Base-by-base conservation (phyloP, 495 filamentous ascomycete genomes). In the Aspergillus avenaceus region DNA sequence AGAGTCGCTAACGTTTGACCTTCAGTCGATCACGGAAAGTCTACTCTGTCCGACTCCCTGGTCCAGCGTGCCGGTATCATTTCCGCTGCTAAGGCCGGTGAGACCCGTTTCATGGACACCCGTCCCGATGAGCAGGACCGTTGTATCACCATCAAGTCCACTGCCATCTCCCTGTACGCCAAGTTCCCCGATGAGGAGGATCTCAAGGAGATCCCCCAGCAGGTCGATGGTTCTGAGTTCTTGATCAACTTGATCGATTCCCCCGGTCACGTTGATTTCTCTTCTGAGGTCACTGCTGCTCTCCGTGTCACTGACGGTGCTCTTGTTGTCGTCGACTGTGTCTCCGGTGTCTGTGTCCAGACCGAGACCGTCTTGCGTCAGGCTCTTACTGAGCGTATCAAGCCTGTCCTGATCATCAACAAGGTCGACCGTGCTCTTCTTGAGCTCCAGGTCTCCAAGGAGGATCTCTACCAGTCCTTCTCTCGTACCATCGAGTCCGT, bases 201-300 rank as follows among this genome's bases (percentile, higher is more conserved):
- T 71, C 63, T 96, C 41, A 97, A 97, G 83, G 93, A 99, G 67
- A 88, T 97, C 56, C 84, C 87, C 60, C 85, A 95, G 78, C 84
- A 86, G 73, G 83, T 87, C 55, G 83, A 90, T 50, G 91, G 95
- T 74, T 78, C 81, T 71, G 90, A 97, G 72, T 99, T 99, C 84
- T 82, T 99, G 83, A 92, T 99, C 83, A 99, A 99, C 84, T 80
- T 99, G 82, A 99, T 99, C 76, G 93, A 99, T 73, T 99, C 93
- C 24, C 93, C 93, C 54, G 93, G 93, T 80, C 93, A 99, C 91
- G 93, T 99, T 73, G 93, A 99, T 78, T 99, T 99, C 86, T 99
- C 93, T 19, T 99, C 93, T 56, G 93, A 99, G 74, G 93, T 99
- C 69, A 99, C 93, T 65, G 93, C 93, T 70, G 93, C 93, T 67